Evolutionary conservation across 2,329 filamentous ascomycete species (phyloP).

Genomic region (Teratosphaeria pseudoeucalypti): DNA sequence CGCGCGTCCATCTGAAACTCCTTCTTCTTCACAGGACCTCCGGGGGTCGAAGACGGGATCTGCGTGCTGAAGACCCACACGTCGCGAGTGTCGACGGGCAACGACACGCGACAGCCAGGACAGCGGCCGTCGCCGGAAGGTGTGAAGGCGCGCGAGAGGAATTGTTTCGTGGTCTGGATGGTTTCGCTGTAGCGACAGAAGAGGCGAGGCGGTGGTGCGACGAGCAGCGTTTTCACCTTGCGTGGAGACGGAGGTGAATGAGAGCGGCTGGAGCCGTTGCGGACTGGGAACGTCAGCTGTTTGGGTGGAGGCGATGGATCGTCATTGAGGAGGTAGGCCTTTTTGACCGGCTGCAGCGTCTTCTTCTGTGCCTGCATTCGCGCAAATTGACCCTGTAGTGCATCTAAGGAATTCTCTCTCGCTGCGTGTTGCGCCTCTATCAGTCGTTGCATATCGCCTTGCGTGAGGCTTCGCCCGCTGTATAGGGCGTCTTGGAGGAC

Average conservation of each 20-base stretch:
- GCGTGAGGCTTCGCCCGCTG: conserved; percentile 29
- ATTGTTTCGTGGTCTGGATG: not conserved
- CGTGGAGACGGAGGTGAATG: not conserved
- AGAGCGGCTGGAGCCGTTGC: not conserved
- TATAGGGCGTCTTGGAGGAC: conserved; percentile 35
- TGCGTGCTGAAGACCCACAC: conserved; percentile 1
- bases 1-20: not conserved
- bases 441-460: conserved; percentile 30
- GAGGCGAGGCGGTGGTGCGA: not conserved
- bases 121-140: not conserved
- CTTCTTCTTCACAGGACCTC: not conserved
- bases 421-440: conserved; percentile 32
- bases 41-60: not conserved
- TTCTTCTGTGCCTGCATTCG: conserved; percentile 1
- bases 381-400: conserved; percentile 21
- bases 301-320: not conserved
- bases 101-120: not conserved
- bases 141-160: not conserved
- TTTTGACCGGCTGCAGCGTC: not conserved
- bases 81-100: not conserved
- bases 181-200: conserved; percentile 1
- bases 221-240: not conserved
- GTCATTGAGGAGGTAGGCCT: not conserved
- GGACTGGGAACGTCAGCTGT: not conserved
- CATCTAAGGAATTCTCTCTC: conserved; percentile 30